Conservation (phyloP, 1,139 yeast species). For the Yamadazyma triangularis region DNA sequence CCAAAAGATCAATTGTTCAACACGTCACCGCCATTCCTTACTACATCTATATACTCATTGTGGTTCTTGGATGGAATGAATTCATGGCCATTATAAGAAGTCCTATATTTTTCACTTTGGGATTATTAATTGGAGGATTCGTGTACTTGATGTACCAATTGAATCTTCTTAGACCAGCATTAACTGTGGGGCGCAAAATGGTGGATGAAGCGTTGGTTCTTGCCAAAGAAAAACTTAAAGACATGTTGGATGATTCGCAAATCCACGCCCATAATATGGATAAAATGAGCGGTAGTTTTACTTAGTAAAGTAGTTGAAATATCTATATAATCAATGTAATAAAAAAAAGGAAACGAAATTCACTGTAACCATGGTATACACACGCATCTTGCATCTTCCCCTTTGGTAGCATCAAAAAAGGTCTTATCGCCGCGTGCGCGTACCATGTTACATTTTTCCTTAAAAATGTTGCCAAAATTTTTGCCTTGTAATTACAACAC, state of each 20-base stretch:
- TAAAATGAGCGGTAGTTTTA: constrained; percentile 14
- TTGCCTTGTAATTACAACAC: no score
- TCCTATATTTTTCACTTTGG: constrained; percentile 67
- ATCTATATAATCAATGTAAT: no score
- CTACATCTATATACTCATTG: constrained; percentile 68
- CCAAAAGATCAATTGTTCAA: constrained; percentile 70
- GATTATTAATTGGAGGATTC: constrained; percentile 55
- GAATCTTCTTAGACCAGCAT: constrained; percentile 74
- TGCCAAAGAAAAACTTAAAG: constrained; percentile 56
- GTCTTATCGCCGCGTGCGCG: no score
- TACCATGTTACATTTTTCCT: no score
- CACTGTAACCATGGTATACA: no score
- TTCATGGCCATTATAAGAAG: constrained; percentile 82
- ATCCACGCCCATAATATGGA: constrained; percentile 21
- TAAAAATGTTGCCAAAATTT: no score
- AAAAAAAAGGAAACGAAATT: no score
- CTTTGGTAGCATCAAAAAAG: no score
- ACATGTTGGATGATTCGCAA: constrained; percentile 36
- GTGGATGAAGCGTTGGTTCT: constrained; percentile 52
- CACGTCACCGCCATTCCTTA: constrained; percentile 76
- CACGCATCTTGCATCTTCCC: no score
- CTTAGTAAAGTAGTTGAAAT: no score
- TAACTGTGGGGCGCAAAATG: constrained; percentile 55
- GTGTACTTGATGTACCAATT: constrained; percentile 64
- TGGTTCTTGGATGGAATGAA: constrained; percentile 93